Conservation (phyloP, 1,139 yeast species). For the Sugiyamaella novakii region DNA sequence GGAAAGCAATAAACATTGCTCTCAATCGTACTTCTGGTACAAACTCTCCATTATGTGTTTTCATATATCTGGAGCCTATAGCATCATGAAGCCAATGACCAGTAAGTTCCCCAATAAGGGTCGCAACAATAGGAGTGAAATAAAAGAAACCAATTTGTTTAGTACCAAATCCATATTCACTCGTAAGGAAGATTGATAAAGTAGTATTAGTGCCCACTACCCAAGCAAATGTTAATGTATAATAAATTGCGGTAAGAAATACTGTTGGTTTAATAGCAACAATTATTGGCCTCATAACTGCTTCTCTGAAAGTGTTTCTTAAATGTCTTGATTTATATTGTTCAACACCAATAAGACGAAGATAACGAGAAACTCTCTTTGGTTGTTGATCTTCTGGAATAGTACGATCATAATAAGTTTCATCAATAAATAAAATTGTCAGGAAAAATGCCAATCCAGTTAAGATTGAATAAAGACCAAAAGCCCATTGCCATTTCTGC, state of each 20-base stretch:
- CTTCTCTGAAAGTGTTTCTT: conserved; percentile 17
- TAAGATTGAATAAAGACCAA: conserved; percentile 20
- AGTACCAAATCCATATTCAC: conserved; percentile 17
- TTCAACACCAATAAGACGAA: conserved; percentile 19
- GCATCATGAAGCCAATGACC: conserved; percentile 24
- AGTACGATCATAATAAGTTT: conserved; percentile 20
- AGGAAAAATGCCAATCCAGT: conserved; percentile 21
- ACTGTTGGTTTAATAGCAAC: conserved; percentile 21
- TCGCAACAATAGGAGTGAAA: conserved; percentile 22
- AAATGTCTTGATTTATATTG: conserved; percentile 16
- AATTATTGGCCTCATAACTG: conserved; percentile 20
- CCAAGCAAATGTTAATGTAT: conserved; percentile 23
- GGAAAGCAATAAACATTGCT: conserved; percentile 18
- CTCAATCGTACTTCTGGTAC: conserved; percentile 17
- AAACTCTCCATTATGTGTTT: conserved; percentile 18
- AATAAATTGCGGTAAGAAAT: conserved; percentile 14
- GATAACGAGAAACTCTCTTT: conserved; percentile 9
- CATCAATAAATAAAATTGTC: conserved; percentile 18
- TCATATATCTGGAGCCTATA: conserved; percentile 18
- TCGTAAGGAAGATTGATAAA: conserved; percentile 19
- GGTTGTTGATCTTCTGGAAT: conserved; percentile 13
- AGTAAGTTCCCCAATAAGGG: conserved; percentile 17
- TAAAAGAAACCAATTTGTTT: conserved; percentile 22
- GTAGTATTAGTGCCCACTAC: conserved; percentile 24
- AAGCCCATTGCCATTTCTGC: conserved; percentile 22